Conservation (phyloP, 2,329 filamentous ascomycete species). For the Aureobasidium sp. region DNA sequence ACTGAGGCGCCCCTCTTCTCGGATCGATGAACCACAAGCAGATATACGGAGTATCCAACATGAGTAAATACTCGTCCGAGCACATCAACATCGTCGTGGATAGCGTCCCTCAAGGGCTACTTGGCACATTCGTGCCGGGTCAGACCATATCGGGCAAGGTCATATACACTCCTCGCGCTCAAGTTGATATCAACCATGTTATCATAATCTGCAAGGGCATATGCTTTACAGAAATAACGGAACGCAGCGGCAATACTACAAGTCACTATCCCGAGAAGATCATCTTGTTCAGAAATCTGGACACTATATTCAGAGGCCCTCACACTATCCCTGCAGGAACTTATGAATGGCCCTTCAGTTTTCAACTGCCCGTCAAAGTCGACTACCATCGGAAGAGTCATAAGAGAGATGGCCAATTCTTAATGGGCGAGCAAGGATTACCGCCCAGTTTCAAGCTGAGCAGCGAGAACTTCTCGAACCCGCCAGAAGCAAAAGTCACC, state of each 20-base stretch:
- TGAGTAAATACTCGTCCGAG: neutral
- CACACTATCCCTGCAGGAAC: neutral
- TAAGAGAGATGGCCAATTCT: neutral
- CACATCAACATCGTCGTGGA: slow-evolving; percentile 5
- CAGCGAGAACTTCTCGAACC: neutral
- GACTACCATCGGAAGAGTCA: neutral
- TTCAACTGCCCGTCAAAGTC: neutral
- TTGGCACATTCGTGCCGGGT: slow-evolving; percentile 3
- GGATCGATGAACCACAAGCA: neutral
- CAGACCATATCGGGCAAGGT: slow-evolving; percentile 3
- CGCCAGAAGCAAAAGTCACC: neutral
- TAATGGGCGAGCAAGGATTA: neutral
- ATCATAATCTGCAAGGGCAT: neutral
- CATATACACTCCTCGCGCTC: neutral
- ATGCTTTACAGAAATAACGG: neutral
- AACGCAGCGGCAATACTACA: neutral
- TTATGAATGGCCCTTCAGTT: slow-evolving; percentile 5
- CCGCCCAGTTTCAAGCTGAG: slow-evolving; percentile 1
- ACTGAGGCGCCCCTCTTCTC: neutral
- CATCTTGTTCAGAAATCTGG: neutral
- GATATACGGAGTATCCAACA: neutral
- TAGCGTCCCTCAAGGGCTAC: neutral
- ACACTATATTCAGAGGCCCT: neutral
- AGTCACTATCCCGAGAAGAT: slow-evolving; percentile 3
- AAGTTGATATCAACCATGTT: slow-evolving; percentile 3